Percentiles rank a stretch among this genome's conserved stretches.
Evolutionary conservation across 2,329 filamentous ascomycete species (phyloP).

Genomic region (Xenosphaeropsis pyriputrescens): DNA sequence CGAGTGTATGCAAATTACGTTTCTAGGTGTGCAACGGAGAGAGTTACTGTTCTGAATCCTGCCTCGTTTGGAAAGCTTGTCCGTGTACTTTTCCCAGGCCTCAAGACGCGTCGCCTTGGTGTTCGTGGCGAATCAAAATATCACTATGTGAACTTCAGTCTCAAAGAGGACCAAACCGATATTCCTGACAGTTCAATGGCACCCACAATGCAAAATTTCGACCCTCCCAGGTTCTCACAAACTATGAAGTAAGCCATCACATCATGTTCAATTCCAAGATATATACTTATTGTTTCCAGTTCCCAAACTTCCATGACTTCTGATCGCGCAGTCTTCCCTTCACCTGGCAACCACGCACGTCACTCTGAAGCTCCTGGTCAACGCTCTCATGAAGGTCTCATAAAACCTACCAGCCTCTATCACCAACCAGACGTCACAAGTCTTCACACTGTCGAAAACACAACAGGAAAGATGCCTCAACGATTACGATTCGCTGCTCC

Average conservation of each 20-base stretch:
- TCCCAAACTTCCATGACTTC: constrained; percentile 14
- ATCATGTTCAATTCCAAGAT: too few relatives aligned
- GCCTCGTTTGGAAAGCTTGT: constrained; percentile 97
- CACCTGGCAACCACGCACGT: constrained; percentile 18
- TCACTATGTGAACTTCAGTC: constrained; percentile 65
- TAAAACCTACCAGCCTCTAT: constrained; percentile 36
- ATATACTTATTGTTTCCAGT: constrained; percentile 2
- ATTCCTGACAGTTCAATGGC: constrained; percentile 24
- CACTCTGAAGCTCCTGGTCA: constrained; percentile 17
- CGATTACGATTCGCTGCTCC: constrained; percentile 46
- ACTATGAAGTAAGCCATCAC: constrained; percentile 31
- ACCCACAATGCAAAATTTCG: constrained; percentile 32
- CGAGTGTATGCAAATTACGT: constrained; percentile 94
- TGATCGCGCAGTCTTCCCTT: constrained; percentile 22
- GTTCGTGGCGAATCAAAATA: constrained; percentile 97
- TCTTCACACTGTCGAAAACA: constrained; percentile 42
- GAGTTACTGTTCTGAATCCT: constrained; percentile 89
- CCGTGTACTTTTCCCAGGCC: constrained; percentile 85
- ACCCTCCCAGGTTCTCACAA: constrained; percentile 29
- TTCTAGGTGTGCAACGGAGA: constrained; percentile 78
- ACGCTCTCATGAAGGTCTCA: constrained; percentile 16
- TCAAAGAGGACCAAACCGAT: constrained; percentile 34
- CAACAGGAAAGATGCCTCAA: constrained; percentile 40
- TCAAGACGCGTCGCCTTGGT: constrained; percentile 82
- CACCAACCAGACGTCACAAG: constrained; percentile 39